phyloP scores from a whole-genome alignment of 2,329 filamentous ascomycete genomes.

The Aspergillus sp. region DNA sequence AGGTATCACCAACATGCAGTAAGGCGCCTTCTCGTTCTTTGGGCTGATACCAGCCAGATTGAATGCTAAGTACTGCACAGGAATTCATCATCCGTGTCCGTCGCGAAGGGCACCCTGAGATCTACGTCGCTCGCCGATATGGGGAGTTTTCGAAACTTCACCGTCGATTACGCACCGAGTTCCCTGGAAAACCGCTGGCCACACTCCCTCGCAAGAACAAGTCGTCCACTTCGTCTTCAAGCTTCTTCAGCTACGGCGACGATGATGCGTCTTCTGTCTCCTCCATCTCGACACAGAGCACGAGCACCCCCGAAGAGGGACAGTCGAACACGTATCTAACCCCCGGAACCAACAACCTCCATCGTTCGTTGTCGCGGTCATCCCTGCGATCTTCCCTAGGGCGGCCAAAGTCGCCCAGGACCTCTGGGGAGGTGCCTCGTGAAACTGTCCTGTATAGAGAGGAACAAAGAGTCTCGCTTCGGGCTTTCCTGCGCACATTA shows the following conservation, averaged over 20 bases:
- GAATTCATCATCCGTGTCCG: constrained; percentile 90
- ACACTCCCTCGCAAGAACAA: constrained; percentile 91
- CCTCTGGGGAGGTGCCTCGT: constrained; percentile 43
- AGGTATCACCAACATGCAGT: constrained; percentile 89
- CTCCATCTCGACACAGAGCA: constrained; percentile 69
- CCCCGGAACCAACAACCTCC: constrained; percentile 22
- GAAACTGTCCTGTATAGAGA: constrained; percentile 73
- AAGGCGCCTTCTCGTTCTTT: constrained; percentile 35
- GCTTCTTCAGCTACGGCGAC: constrained; percentile 57
- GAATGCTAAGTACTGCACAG: constrained; percentile 41
- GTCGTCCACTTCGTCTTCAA: constrained; percentile 61
- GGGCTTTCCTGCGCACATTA: constrained; percentile 84
- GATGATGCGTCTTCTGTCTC: constrained; percentile 80
- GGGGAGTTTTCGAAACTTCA: constrained; percentile 82
- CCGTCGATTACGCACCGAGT: constrained; percentile 74
- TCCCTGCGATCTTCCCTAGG: constrained; percentile 23
- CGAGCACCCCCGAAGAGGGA: constrained; percentile 41
- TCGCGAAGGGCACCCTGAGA: constrained; percentile 69
- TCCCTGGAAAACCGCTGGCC: constrained; percentile 86
- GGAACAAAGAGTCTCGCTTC: constrained; percentile 83
- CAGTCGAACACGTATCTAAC: constrained; percentile 33
- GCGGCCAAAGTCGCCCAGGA: constrained; percentile 28
- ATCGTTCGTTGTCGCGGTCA: constrained; percentile 29
- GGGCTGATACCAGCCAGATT: neutral
- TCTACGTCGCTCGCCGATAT: constrained; percentile 81